Evolutionary conservation across 164 flowering plant genomes (phyloP).

Genomic region (Piper longum): DNA sequence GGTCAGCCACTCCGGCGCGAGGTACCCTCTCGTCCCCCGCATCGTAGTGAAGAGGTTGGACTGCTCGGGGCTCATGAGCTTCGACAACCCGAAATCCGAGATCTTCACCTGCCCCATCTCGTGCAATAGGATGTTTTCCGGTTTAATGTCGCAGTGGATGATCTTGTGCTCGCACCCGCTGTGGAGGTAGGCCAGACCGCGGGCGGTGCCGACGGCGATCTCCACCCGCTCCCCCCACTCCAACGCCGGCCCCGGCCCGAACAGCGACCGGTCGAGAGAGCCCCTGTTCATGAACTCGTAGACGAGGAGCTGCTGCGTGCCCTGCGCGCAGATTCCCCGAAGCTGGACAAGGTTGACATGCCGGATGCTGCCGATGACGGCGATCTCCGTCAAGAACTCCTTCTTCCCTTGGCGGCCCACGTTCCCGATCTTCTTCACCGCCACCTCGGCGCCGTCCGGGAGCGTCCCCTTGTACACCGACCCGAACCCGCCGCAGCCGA

Average conservation of each 20-base stretch:
- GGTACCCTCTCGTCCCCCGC: slow-evolving; percentile 93
- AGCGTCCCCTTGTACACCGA: slow-evolving; percentile 61
- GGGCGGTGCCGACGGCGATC: slow-evolving; percentile 69
- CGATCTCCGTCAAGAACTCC: slow-evolving; percentile 80
- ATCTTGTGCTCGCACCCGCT: slow-evolving; percentile 67
- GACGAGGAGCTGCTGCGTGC: slow-evolving; percentile 48
- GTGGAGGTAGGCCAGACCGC: slow-evolving; percentile 81
- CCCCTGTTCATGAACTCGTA: slow-evolving; percentile 87
- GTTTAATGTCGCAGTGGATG: slow-evolving; percentile 82
- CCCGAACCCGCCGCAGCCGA: slow-evolving; percentile 85
- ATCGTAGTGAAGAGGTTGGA: slow-evolving; percentile 70
- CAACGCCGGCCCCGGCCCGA: slow-evolving; percentile 47
- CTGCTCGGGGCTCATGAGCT: slow-evolving; percentile 57
- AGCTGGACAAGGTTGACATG: slow-evolving; percentile 74
- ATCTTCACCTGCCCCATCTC: slow-evolving; percentile 54
- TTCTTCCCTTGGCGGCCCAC: slow-evolving; percentile 55
- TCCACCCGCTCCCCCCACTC: slow-evolving; percentile 85
- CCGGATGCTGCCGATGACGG: slow-evolving; percentile 64
- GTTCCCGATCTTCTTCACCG: slow-evolving; percentile 66
- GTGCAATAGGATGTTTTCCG: slow-evolving; percentile 75
- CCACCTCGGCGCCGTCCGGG: slow-evolving; percentile 50
- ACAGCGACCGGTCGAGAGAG: slow-evolving; percentile 60
- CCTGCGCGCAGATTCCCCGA: slow-evolving; percentile 65
- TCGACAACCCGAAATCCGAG: slow-evolving; percentile 86
- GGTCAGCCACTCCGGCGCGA: slow-evolving; percentile 96